Conservation (phyloP, 2,329 filamentous ascomycete genomes). For the Pseudogymnoascus sp. region DNA sequence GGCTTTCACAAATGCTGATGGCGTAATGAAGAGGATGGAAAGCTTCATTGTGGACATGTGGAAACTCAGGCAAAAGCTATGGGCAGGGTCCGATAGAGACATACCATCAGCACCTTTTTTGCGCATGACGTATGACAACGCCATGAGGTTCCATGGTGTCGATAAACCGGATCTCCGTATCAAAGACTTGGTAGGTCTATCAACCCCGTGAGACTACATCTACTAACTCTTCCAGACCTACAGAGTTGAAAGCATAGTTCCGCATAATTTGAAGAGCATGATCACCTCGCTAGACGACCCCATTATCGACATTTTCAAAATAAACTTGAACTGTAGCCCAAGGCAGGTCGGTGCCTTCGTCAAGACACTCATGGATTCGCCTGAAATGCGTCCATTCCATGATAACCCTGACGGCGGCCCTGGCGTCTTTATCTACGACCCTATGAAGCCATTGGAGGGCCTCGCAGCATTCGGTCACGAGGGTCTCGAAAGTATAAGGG, state of each 20-base stretch:
- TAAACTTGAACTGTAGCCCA: slow-evolving; percentile 50
- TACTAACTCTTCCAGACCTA: slow-evolving; percentile 48
- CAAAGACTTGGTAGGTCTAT: slow-evolving; percentile 48
- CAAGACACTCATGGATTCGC: slow-evolving; percentile 61
- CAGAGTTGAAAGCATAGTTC: slow-evolving; percentile 56
- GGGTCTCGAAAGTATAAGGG: slow-evolving; percentile 46
- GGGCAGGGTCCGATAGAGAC: background rate
- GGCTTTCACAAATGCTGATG: slow-evolving; percentile 67
- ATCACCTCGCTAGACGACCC: slow-evolving; percentile 62
- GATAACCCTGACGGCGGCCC: slow-evolving; percentile 71
- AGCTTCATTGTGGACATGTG: slow-evolving; percentile 20
- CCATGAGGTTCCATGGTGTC: slow-evolving; percentile 73
- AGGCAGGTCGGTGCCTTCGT: slow-evolving; percentile 55
- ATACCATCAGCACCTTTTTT: slow-evolving; percentile 17
- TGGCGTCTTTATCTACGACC: slow-evolving; percentile 69
- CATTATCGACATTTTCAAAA: slow-evolving; percentile 66
- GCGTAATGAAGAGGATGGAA: slow-evolving; percentile 52
- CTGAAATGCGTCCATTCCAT: slow-evolving; percentile 50
- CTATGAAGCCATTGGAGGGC: slow-evolving; percentile 65
- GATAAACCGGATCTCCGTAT: slow-evolving; percentile 91
- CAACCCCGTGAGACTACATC: background rate
- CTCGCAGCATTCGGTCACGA: slow-evolving; percentile 73
- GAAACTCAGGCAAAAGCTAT: background rate
- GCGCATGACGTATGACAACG: slow-evolving; percentile 60
- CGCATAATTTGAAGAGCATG: slow-evolving; percentile 61